These are phyloP conservation scores for Bjerkandera adusta DNA, from an alignment of 1,284 basidiomycete species.

Conservation along the genomic window DNA sequence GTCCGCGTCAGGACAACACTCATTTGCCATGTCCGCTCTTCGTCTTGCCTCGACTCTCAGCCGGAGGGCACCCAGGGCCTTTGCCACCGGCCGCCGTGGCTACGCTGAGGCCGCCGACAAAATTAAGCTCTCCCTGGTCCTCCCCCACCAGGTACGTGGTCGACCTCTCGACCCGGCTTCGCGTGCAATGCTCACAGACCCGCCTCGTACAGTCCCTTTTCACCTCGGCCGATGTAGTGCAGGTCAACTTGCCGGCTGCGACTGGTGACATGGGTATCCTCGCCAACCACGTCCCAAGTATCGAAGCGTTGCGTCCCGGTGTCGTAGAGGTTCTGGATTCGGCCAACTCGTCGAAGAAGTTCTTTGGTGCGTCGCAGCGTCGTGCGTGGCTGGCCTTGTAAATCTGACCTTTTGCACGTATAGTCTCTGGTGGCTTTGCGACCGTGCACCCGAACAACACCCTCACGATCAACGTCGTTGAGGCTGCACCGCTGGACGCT, in stretches of 20 bases:
- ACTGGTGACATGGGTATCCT: slow-evolving; percentile 99
- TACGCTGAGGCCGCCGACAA: slow-evolving; percentile 88
- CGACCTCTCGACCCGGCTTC: not conserved
- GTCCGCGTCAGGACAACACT: slow-evolving; percentile 3
- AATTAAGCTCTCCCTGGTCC: slow-evolving; percentile 85
- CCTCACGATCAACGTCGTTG: slow-evolving; percentile 95
- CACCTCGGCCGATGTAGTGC: slow-evolving; percentile 84
- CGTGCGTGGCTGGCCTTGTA: not conserved
- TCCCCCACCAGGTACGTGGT: slow-evolving; percentile 86
- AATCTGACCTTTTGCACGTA: not conserved
- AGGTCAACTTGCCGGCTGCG: slow-evolving; percentile 91
- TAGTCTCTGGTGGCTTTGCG: slow-evolving; percentile 96
- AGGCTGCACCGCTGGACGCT: slow-evolving; percentile 90
- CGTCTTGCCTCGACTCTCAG: slow-evolving; percentile 65
- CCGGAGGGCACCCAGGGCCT: slow-evolving; percentile 54
- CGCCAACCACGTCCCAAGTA: slow-evolving; percentile 93
- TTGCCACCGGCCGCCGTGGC: slow-evolving; percentile 63
- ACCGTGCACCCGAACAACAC: slow-evolving; percentile 98
- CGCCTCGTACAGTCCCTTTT: slow-evolving; percentile 69
- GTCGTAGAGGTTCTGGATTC: slow-evolving; percentile 91
- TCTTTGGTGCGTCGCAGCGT: slow-evolving; percentile 76
- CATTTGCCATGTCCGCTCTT: slow-evolving; percentile 62
- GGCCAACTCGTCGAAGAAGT: slow-evolving; percentile 81
- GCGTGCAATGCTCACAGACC: slow-evolving; percentile 11
- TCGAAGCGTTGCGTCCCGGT: slow-evolving; percentile 91